Evolutionary conservation across 805 yeast genomes (phyloP), one percentile per base, ranked within the genome.

Genomic region (Candida odintsovae): DNA sequence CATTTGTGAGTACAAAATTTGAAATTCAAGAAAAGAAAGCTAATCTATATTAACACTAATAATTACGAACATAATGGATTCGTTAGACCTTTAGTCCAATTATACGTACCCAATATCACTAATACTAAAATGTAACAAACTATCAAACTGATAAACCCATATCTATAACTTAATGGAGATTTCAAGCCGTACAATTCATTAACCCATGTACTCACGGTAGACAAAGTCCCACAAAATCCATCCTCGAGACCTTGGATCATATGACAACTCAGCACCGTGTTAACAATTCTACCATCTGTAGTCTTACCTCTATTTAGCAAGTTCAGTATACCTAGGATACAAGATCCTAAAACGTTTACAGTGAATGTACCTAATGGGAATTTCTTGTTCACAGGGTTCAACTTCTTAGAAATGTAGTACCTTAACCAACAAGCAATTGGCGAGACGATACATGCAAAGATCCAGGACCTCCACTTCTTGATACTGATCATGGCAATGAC

Each of bases 171-270:
- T 48, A 66, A 50, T 15, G 58, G 35, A 6, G 70, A 54, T 12
- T 59, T 64, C 41, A 75, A 50, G 4, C 64, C 62, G 46, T 63
- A 70, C 35, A 87, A 62, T 61, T 90, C 97, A 38, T 76, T 80
- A 9, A 86, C 73, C 54, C 89, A 85, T 0, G 96, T 85, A 46
- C 92, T 82, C 36, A 87, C 77, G 0, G 97, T 86, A 36, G 88
- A 79, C 43, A 84, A 63, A 3, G 78, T 73, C 1, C 90, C 95
- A 58, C 88, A 81, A 48, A 77, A 80, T 0, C 95, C 95, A 53
- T 78, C 77, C 18, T 66, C 70, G 2, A 85, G 58, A 0, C 84
- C 90, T 8, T 54, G 50, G 1, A 83, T 55, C 4, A 80, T 76
- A 36, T 77, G 80, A 50, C 86, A 79, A 1, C 70, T 58, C 5